Base-by-base conservation (phyloP, 257 asterid species). In the Solanum clarkiae region DNA sequence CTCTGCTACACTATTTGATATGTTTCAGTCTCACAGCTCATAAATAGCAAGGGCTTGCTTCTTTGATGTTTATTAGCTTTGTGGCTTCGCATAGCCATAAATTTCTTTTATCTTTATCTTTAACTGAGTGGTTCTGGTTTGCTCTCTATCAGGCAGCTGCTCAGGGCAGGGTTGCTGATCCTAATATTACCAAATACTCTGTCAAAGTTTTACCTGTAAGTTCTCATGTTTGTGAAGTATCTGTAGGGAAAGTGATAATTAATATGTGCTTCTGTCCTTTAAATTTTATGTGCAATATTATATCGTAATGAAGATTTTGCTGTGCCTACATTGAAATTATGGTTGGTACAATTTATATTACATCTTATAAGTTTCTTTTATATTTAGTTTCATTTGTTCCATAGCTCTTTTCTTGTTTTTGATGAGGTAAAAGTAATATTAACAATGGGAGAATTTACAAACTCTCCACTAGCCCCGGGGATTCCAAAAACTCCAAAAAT, bases 141-240 rank as follows among this genome's bases (percentile, higher is more conserved):
- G 47, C 74, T 62, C 72, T 84, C 81, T 74, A 65, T 72, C 93
- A 94, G 99, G 94, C 95, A 70, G 88, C 91, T 88, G 92, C 86
- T 89, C 90, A 91, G 79, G 98, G 92, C 83, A 92, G 86, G 87
- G 90, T 74, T 83, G 91, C 88, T 88, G 99, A 94, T 89, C 97
- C 94, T 71, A 96, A 89, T 90, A 86, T 88, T 84, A 93, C 94
- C 75, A 94, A 92, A 86, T 96, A 96, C 86, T 84, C 98, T 3
- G 95, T 92, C 74, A 91, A 90, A 90, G 95, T 96, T 85, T 89
- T 96, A 87, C 97, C 98, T 14, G 99, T 96, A 90, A 93, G 98
- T 91, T 86, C 62, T 71, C 82, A 80, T 66, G 36, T 57, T 86
- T 16, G 20, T 56, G n/a, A 17, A 16, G 62, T 32, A 57, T 55